phyloP scores from a whole-genome alignment of 768 basidiomycete genomes.

The Lactarius deliciosus region DNA sequence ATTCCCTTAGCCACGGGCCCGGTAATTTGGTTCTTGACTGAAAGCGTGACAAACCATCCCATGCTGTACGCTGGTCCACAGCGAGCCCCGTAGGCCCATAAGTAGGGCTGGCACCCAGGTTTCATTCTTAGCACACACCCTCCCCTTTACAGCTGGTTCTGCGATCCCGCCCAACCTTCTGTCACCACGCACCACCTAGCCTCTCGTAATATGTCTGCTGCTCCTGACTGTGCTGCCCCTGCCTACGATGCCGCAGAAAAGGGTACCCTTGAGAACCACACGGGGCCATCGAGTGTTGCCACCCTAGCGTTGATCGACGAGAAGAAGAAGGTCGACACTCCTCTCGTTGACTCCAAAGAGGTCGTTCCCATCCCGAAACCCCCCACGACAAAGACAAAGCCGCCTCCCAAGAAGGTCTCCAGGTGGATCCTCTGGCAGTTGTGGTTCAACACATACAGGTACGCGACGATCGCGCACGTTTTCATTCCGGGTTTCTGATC shows the following conservation, averaged over 20 bases:
- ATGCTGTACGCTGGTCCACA: constrained; percentile 15
- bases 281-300: constrained; percentile 14
- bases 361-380: constrained; percentile 33
- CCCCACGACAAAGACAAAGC: constrained; percentile 37
- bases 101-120: constrained; percentile 7
- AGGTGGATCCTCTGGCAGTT: constrained; percentile 60
- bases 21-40: constrained; percentile 14
- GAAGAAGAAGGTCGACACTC: constrained; percentile 28
- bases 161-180: constrained; percentile 2
- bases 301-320: constrained; percentile 28
- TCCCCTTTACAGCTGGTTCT: constrained; percentile 6
- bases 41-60: constrained; percentile 6
- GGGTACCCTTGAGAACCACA: constrained; percentile 32
- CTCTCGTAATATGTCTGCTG: constrained; percentile 29
- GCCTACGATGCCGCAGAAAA: constrained; percentile 36
- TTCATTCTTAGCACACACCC: constrained; percentile 1
- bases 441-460: constrained; percentile 84
- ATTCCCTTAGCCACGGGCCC: constrained; percentile 19
- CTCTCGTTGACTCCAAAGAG: constrained; percentile 40
- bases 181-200: constrained; percentile 28
- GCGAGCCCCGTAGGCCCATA: constrained; percentile 17
- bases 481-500: constrained; percentile 11
- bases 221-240: constrained; percentile 30
- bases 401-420: constrained; percentile 50
- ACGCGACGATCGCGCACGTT: constrained; percentile 19